Evolutionary conservation across 73 alveolate species (phyloP).

Genomic region (Tetrahymena elliotti): DNA sequence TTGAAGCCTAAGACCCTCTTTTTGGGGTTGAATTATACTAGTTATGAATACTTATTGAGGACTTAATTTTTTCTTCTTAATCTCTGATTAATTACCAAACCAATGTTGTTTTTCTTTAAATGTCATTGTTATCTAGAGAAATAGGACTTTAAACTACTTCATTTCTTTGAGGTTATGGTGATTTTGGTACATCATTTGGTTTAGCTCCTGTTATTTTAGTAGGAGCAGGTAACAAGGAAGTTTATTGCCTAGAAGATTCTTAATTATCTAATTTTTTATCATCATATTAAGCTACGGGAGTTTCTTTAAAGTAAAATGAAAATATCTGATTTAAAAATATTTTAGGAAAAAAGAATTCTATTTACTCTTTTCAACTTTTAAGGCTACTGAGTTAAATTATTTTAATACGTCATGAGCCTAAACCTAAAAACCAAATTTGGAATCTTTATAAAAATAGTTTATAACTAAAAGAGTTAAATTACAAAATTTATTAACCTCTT

Average conservation of each 20-base stretch:
- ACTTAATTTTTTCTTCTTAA: background rate
- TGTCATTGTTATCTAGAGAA: background rate
- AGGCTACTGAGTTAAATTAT: background rate
- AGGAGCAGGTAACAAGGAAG: background rate
- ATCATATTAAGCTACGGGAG: background rate
- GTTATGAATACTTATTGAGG: too few relatives aligned
- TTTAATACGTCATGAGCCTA: background rate
- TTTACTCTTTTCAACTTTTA: background rate
- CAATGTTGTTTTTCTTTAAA: background rate
- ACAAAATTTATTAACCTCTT: background rate
- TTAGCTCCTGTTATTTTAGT: background rate
- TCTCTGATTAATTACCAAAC: background rate
- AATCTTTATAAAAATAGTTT: background rate
- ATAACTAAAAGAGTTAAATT: background rate
- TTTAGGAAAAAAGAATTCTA: too few relatives aligned
- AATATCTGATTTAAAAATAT: too few relatives aligned
- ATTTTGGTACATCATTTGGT: background rate
- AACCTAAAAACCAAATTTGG: background rate
- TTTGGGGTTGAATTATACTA: background rate
- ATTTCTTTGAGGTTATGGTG: background rate
- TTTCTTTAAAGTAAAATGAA: background rate
- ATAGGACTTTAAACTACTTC: background rate
- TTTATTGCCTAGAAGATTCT: background rate
- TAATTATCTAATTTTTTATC: background rate
- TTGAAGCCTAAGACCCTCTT: background rate